Evolutionary conservation across 73 alveolate genomes (phyloP), one percentile per base, ranked within the genome.

Genomic region (Paramecium sonneborni): DNA sequence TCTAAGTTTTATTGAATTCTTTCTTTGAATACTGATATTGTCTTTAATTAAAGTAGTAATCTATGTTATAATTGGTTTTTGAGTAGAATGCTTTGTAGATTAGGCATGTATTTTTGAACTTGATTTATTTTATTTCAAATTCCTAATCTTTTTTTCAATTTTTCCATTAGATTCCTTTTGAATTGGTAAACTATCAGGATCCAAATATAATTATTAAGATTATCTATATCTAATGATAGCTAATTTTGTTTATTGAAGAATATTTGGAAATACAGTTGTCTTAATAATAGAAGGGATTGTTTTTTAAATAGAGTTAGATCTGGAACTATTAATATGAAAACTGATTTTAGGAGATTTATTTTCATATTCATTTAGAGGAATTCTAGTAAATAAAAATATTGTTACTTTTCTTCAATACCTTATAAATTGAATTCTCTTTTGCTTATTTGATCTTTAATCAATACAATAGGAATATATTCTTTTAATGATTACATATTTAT

Each of bases 231-330:
- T 52, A 21, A 52, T 52, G 0, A 79, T 79, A 44, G 39, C 55
- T 34, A 38, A 28, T n/a, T 79, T 79, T 21, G 90, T 79, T 79
- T 46, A 41, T 12, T 23, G 15, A 1, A 79, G 74, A 12, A 79
- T 79, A 46, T 79, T 79, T 0, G 90, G 90, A 62, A 79, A 79
- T 10, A 79, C 90, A 44, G 32, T 34, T 18, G 90, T 39, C 32
- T 79, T 39, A 15, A 62, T 24, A 26, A 24, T 11, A 32, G 12
- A 5, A 62, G 84, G 46, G 21, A 62, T 14, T 30, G 44, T 62
- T 23, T 62, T 30, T 14, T 26, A 30, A 10, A 62, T 30, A 30
- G 84, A 62, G 6, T 43, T 30, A 12, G 84, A 30, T 62, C 84
- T 62, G 46, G 84, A 62, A 62, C 44, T 32, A 62, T 7, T n/a